phyloP scores from a whole-genome alignment of 768 basidiomycete genomes.

The Boletus subparvulus region DNA sequence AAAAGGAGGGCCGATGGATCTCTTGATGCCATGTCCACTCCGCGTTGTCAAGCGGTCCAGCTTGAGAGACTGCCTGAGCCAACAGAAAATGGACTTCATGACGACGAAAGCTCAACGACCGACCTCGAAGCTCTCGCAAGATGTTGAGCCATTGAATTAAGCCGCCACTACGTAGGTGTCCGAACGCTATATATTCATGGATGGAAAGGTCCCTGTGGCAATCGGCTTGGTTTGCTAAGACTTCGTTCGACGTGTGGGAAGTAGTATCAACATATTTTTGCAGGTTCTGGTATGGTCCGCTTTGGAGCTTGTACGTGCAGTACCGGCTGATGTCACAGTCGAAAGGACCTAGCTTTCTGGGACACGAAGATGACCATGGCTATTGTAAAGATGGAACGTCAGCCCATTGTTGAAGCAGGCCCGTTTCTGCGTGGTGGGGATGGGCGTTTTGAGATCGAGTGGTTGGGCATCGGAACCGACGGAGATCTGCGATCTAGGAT shows the following conservation, averaged over 20 bases:
- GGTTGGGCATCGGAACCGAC: conserved; percentile 24
- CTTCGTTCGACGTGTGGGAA: conserved; percentile 40
- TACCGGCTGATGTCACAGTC: conserved; percentile 10
- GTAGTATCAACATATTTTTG: conserved; percentile 37
- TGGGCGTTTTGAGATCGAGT: background rate
- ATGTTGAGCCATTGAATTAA: conserved; percentile 52
- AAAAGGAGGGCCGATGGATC: conserved; percentile 33
- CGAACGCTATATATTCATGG: conserved; percentile 47
- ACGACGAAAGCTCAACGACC: conserved; percentile 37
- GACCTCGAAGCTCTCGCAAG: conserved; percentile 39
- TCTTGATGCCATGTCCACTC: conserved; percentile 42
- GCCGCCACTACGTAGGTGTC: conserved; percentile 42
- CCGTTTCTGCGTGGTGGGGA: conserved; percentile 10
- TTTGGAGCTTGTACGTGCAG: conserved; percentile 36
- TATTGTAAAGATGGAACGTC: conserved; percentile 28
- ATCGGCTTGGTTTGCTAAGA: conserved; percentile 41
- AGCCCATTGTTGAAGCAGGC: conserved; percentile 39
- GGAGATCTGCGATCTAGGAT: conserved; percentile 19
- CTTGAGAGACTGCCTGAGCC: conserved; percentile 44
- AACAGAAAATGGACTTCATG: conserved; percentile 43
- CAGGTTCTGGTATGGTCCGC: conserved; percentile 34
- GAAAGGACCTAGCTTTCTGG: conserved; percentile 10
- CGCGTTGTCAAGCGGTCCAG: conserved; percentile 29
- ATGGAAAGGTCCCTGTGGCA: conserved; percentile 41
- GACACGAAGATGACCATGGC: conserved; percentile 8